These are phyloP conservation scores for Ophiocordyceps unilateralis DNA, from an alignment of 2,329 filamentous ascomycete genomes.

Conservation along the genomic window DNA sequence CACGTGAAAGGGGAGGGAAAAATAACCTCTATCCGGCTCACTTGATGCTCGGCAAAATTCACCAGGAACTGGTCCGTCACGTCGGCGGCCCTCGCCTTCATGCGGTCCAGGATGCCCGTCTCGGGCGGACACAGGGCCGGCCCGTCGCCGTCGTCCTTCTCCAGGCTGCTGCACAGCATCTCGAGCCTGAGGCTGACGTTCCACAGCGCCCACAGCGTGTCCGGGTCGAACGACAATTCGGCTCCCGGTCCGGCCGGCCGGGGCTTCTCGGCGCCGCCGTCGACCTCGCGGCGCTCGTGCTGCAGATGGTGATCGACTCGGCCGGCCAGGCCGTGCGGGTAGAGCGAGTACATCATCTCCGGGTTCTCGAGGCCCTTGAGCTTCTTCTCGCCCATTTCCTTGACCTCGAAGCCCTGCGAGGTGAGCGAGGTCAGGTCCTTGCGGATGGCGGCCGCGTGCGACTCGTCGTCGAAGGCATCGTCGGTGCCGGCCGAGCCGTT, in stretches of 20 bases:
- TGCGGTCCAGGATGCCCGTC: slow-evolving; percentile 59
- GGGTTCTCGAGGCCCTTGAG: slow-evolving; percentile 96
- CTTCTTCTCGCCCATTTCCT: slow-evolving; percentile 87
- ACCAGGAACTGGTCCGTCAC: slow-evolving; percentile 77
- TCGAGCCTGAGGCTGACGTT: slow-evolving; percentile 75
- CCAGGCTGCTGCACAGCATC: slow-evolving; percentile 82
- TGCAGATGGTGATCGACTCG: slow-evolving; percentile 54
- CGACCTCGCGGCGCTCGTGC: slow-evolving; percentile 25
- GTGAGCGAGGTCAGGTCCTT: slow-evolving; percentile 76
- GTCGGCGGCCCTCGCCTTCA: slow-evolving; percentile 54
- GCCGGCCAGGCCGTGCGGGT: slow-evolving; percentile 73
- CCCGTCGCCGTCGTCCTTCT: slow-evolving; percentile 41
- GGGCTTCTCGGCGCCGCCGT: slow-evolving; percentile 33
- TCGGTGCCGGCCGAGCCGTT: slow-evolving; percentile 51
- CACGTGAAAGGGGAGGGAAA: not conserved
- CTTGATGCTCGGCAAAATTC: slow-evolving; percentile 86
- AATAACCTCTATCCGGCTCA: slow-evolving; percentile 85
- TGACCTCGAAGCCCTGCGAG: slow-evolving; percentile 88
- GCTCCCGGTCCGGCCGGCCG: slow-evolving; percentile 45
- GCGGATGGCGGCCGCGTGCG: slow-evolving; percentile 58
- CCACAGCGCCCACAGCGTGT: slow-evolving; percentile 81
- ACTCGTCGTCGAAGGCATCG: slow-evolving; percentile 53
- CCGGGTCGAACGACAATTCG: slow-evolving; percentile 60
- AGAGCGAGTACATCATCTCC: slow-evolving; percentile 88
- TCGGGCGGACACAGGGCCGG: slow-evolving; percentile 60